Base-by-base conservation (phyloP, 2,329 filamentous ascomycete species). In the Lachnellula cervina region DNA sequence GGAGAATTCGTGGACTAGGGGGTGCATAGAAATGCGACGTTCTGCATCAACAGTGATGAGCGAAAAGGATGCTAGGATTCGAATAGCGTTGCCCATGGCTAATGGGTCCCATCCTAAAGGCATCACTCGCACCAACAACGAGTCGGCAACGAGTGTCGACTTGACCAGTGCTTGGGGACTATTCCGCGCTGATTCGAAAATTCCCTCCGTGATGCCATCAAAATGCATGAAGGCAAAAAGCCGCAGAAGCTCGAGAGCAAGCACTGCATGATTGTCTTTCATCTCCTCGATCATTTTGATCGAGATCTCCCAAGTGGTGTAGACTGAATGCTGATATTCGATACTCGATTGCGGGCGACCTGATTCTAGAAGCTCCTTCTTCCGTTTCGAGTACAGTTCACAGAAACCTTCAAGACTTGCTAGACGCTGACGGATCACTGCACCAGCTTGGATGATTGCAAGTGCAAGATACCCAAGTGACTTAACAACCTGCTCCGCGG, bases 1-100 rank as follows among this genome's bases (percentile, higher is more conserved):
- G 2, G 58, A 69, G 70, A 69, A 73, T 2, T 68, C 63, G 52
- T 73, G 71, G 13, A 68, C 64, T 2, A 73, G 61, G 7, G 68
- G 69, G 57, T 73, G 70, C 59, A 72, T 70, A 16, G 69, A 69
- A 8, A 62, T 59, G 5, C 16, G 14, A 35, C 47, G 23, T 7
- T n/a, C 37, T 3, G 44, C 38, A 23, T 55, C 46, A 0, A 54
- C 35, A 11, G 47, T 54, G 40, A 62, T 51, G 3, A 60, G 49
- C 1, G 58, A 62, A 45, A 62, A 59, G 0, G 49, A 49, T 2
- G 21, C 28, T 4, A 60, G 48, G 0, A 59, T n/a, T 19, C 21
- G 25, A 7, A 60, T 6, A 2, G 56, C 58, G 35, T 52, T 51
- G 1, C 47, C 40, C 52, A 56, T 56, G 3, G 58, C 38, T 2